Evolutionary conservation across 495 filamentous ascomycete species (phyloP).

Genomic region (Penicillium subrubescens): DNA sequence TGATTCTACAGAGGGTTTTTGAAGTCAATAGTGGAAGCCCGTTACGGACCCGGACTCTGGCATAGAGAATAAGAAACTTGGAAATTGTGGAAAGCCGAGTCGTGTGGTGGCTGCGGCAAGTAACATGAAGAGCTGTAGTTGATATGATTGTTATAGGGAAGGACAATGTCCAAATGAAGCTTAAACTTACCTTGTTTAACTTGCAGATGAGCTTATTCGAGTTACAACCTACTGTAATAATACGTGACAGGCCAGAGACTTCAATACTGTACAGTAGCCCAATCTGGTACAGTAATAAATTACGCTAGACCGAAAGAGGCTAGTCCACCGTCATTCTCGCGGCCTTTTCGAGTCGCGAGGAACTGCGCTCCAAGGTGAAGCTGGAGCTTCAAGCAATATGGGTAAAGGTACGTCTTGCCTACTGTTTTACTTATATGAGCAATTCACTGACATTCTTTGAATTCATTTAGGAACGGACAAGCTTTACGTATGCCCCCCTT

Average conservation of each 20-base stretch:
- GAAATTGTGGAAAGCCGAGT: neutral
- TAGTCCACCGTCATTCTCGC: constrained; percentile 27
- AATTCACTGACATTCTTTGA: constrained; percentile 12
- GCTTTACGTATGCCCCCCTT: constrained; percentile 61
- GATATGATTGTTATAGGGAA: neutral
- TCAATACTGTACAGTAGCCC: too few species aligned
- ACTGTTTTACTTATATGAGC: neutral
- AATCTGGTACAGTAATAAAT: neutral
- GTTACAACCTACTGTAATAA: neutral
- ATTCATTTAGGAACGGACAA: constrained; percentile 62
- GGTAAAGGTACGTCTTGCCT: constrained; percentile 55
- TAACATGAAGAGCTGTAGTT: neutral
- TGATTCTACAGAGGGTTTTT: neutral
- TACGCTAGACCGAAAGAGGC: constrained; percentile 25
- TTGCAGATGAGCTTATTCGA: neutral
- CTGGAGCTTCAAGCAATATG: constrained; percentile 41
- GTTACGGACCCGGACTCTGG: too few species aligned
- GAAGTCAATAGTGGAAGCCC: neutral
- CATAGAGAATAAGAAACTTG: neutral
- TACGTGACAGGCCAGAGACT: neutral
- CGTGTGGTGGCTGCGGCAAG: too few species aligned
- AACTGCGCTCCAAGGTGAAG: constrained; percentile 5
- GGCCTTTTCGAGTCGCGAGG: constrained; percentile 12
- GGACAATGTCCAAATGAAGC: neutral
- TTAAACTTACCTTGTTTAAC: neutral